Base-by-base conservation (phyloP, 1,139 yeast species). In the Sugiyamaella paludigena region DNA sequence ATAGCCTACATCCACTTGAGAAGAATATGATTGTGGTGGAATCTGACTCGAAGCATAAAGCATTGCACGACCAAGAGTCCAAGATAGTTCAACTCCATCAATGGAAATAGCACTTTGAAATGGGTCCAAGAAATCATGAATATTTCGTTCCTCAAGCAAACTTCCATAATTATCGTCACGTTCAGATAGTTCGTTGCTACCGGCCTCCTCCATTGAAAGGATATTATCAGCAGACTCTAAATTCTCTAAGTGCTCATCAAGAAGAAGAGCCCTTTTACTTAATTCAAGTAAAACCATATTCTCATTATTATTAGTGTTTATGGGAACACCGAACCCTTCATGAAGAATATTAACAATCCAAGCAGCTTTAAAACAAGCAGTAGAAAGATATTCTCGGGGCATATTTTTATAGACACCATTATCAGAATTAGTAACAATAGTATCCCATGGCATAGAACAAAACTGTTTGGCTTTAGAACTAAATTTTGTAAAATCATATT, bases 1-100 rank as follows among this genome's bases (percentile, higher is more conserved):
- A 47, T 58, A 57, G 7, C 63, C 63, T 19, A 58, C 61, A 9
- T 45, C 48, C 10, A 39, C 36, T 19, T 31, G 11, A 2, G 35
- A 39, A 8, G 41, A n/a, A 13, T 13, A n/a, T 10, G 32, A 10
- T 4, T 33, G 36, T 1, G 66, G 53, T 11, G 62, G 63, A 7
- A 63, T 54, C 36, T 60, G 64, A 32, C 65, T 61, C 11, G 77
- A 72, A 0, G 75, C 71, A 61, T 87, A 87, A 16, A 87, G 65
- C 5, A 87, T 66, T 4, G 92, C 94, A 47, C 88, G 72, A 1
- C 96, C 96, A 40, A 87, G 67, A 1, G 95, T 86, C 95, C 95
- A 87, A 1, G 92, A 78, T 52, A 86, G 79, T 37, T 83, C 81
- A 2, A 78, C 69, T 0, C 87, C 88, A 37, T 80, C 79, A 43